A percentile compares a stretch with the other conserved stretches of the same genome.
These are phyloP conservation scores for Breynia disticha DNA, from an alignment of 441 rosid genomes.

Conservation along the genomic window DNA sequence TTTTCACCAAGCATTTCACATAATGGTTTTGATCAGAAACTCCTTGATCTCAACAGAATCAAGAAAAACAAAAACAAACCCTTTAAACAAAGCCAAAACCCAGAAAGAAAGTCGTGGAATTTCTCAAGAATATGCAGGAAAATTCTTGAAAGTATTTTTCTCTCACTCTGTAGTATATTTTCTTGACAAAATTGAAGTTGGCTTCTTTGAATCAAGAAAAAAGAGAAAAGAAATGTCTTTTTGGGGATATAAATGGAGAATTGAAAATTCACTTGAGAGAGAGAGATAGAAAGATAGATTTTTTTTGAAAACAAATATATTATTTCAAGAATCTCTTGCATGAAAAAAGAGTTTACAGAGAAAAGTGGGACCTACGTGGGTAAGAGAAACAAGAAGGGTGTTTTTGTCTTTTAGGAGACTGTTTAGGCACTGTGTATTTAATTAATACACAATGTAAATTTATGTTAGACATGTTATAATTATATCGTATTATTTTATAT, in stretches of 20 bases:
- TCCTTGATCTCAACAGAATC: constrained; percentile 8
- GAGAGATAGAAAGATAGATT: too few relatives aligned
- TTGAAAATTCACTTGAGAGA: constrained; percentile 24
- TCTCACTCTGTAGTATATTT: too few relatives aligned
- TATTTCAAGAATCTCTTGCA: constrained; percentile 7
- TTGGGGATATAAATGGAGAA: constrained; percentile 11
- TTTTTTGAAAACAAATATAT: constrained; percentile 23
- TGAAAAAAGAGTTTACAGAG: constrained; percentile 10
- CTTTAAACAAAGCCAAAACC: constrained; percentile 20
- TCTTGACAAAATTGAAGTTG: too few relatives aligned
- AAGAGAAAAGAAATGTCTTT: neutral
- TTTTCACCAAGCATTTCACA: constrained; percentile 9
- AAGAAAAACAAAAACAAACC: constrained; percentile 13
- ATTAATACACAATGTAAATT: too few relatives aligned
- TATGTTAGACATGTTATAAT: too few relatives aligned
- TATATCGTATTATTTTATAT: too few relatives aligned
- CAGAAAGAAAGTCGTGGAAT: constrained; percentile 18
- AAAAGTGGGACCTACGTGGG: constrained; percentile 11
- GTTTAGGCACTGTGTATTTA: too few relatives aligned
- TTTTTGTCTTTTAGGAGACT: too few relatives aligned
- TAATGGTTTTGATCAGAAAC: constrained; percentile 17
- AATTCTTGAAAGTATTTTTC: constrained; percentile 6
- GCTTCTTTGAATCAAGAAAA: constrained; percentile 9
- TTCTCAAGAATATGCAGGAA: constrained; percentile 17
- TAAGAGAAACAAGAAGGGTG: neutral